These are phyloP conservation scores for Plenodomus biglobosus DNA, from an alignment of 2,329 filamentous ascomycete species.

Conservation along the genomic window DNA sequence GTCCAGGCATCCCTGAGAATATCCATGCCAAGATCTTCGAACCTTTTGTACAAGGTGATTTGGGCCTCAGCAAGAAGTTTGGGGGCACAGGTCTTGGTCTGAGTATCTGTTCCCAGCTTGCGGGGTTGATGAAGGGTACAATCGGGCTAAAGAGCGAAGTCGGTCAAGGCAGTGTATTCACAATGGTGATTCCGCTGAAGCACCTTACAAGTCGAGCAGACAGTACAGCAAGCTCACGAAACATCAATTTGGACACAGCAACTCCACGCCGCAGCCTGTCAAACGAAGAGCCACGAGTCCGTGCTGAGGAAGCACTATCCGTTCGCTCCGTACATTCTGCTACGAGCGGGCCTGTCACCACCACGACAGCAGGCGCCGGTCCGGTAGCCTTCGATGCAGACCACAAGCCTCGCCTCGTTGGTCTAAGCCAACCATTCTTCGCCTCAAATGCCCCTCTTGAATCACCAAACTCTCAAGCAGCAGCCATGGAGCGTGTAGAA, in stretches of 20 bases:
- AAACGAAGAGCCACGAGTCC: conserved; percentile 27
- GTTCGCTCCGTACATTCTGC: conserved; percentile 37
- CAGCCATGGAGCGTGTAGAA: conserved; percentile 65
- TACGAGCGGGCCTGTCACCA: conserved; percentile 24
- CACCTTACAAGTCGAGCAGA: conserved; percentile 69
- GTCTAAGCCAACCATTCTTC: conserved; percentile 82
- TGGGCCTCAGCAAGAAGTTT: conserved; percentile 85
- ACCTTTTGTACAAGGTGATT: conserved; percentile 90
- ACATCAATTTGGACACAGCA: conserved; percentile 28
- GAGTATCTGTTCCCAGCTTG: conserved; percentile 86
- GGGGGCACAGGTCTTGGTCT: conserved; percentile 86
- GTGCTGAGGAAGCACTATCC: conserved; percentile 37
- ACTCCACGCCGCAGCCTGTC: conserved; percentile 31
- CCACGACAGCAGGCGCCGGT: conserved; percentile 17
- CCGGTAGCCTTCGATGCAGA: conserved; percentile 58
- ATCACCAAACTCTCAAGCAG: conserved; percentile 62
- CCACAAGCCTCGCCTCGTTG: conserved; percentile 75
- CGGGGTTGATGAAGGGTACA: conserved; percentile 76
- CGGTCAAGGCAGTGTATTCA: conserved; percentile 78
- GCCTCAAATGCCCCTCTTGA: conserved; percentile 52
- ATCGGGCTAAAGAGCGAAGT: conserved; percentile 72
- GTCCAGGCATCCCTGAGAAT: conserved; percentile 77
- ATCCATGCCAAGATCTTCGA: conserved; percentile 86
- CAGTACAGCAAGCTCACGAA: conserved; percentile 48
- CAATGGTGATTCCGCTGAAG: conserved; percentile 76